A percentile compares a stretch with the other conserved stretches of the same genome.
phyloP scores from a whole-genome alignment of 2,329 filamentous ascomycete species.

The Scortechinia acanthostroma region DNA sequence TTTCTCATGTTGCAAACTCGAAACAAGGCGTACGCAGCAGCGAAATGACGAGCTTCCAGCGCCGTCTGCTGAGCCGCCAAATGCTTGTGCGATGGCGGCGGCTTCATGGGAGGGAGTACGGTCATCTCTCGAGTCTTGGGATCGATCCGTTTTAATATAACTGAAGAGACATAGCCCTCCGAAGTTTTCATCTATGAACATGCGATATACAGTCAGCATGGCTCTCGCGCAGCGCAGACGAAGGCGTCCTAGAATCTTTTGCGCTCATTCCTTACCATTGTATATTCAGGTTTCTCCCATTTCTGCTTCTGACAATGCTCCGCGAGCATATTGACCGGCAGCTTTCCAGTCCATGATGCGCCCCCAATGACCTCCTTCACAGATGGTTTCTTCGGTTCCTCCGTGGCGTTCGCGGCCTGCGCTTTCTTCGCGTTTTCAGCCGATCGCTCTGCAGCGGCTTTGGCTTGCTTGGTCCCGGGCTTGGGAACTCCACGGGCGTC shows the following conservation, averaged over 20 bases:
- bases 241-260: slow-evolving; percentile 1
- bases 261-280: slow-evolving; percentile 47
- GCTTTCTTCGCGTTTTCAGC: not conserved
- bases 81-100: slow-evolving; percentile 50
- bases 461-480: slow-evolving; percentile 1
- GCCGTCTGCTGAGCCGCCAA: slow-evolving; percentile 52
- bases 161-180: not conserved
- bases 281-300: slow-evolving; percentile 91
- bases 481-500: not conserved
- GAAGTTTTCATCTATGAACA: not conserved
- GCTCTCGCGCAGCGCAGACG: not conserved
- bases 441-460: not conserved
- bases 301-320: slow-evolving; percentile 94
- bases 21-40: slow-evolving; percentile 62
- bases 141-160: slow-evolving; percentile 33
- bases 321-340: slow-evolving; percentile 85
- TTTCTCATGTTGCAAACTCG: slow-evolving; percentile 67
- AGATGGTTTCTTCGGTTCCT: slow-evolving; percentile 37
- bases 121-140: slow-evolving; percentile 58
- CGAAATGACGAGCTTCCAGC: slow-evolving; percentile 67
- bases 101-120: slow-evolving; percentile 51
- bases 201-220: too few species aligned
- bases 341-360: slow-evolving; percentile 92
- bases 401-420: not conserved
- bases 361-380: slow-evolving; percentile 83